Base-by-base conservation (phyloP, 1,284 basidiomycete species). In the Singerocomus inundabilis region DNA sequence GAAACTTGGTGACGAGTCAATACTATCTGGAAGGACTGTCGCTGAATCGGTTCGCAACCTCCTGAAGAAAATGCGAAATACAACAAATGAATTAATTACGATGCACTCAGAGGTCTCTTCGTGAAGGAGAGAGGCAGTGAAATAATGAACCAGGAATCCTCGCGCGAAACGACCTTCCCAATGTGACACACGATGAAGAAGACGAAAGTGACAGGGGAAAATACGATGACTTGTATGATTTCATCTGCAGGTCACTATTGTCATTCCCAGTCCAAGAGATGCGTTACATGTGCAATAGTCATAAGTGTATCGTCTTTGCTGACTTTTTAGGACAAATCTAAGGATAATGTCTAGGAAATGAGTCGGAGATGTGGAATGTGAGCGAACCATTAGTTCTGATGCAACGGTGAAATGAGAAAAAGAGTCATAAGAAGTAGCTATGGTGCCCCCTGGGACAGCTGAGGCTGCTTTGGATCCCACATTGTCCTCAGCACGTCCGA, bases 51-150 rank as follows among this genome's bases (percentile, higher is more conserved):
- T 92, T 30, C 80, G 79, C 24, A 88, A 85, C 50, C 75, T 94
- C 32, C 74, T 93, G 58, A 87, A 88, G 74, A 89, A 90, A 90
- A 85, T 56, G 76, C 82, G 24, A 90, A 84, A 66, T 91, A 92
- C 68, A 91, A 88, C 70, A 90, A 90, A 61, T 81, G 91, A 45
- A 93, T 94, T 68, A 94, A 94, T 64, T 94, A 94, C 63, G 85
- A 89, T 57, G 91, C 89, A 0, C 78, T 93, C 46, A 85, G 88
- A 57, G 80, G 81, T 51, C 76, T 93, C 6, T 91, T 93, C 65
- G 76, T 82, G 29, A 72, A 80, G 33, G 76, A 79, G 53, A 75
- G 76, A 39, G 73, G 72, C 7, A 61, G 68, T n/a, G 62, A 59
- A 13, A 44, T 66, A 26, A 56, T 57, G 43, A 52, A 28, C 35